Percentiles rank a stretch among this genome's conserved stretches.
Evolutionary conservation across 2,329 filamentous ascomycete genomes (phyloP).

Genomic region (Incumbomyces lentus): DNA sequence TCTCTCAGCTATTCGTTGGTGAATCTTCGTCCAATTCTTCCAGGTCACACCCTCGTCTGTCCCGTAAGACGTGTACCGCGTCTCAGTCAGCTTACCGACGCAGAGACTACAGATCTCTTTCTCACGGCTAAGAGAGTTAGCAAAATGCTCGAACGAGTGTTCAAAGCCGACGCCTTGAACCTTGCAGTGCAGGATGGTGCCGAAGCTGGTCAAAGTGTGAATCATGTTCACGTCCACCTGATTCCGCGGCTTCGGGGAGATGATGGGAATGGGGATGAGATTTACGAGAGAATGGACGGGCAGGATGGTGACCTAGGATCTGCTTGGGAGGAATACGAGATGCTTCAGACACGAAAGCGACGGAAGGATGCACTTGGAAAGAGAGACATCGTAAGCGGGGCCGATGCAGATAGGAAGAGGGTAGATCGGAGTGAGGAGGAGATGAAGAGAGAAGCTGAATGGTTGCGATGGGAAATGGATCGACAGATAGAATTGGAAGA

Average conservation of each 20-base stretch:
- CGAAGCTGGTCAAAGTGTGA: slow-evolving; percentile 85
- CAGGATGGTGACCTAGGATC: slow-evolving; percentile 75
- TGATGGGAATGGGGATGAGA: slow-evolving; percentile 55
- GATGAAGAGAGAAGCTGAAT: slow-evolving; percentile 68
- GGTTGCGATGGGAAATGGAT: slow-evolving; percentile 49
- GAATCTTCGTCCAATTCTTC: slow-evolving; percentile 88
- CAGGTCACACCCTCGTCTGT: slow-evolving; percentile 86
- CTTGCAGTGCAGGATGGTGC: slow-evolving; percentile 89
- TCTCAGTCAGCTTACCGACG: slow-evolving; percentile 60
- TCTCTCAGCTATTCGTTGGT: slow-evolving; percentile 72
- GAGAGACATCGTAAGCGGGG: slow-evolving; percentile 45
- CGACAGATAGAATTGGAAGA: slow-evolving; percentile 23
- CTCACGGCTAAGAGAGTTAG: slow-evolving; percentile 74
- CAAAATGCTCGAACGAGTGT: slow-evolving; percentile 56
- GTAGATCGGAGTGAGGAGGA: slow-evolving; percentile 58
- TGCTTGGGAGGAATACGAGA: slow-evolving; percentile 58
- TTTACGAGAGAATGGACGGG: slow-evolving; percentile 74
- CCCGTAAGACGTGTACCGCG: slow-evolving; percentile 60
- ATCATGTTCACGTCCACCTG: slow-evolving; percentile 87
- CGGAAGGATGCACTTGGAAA: slow-evolving; percentile 31
- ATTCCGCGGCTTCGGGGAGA: slow-evolving; percentile 60
- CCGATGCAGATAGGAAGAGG: slow-evolving; percentile 59
- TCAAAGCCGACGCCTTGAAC: slow-evolving; percentile 67
- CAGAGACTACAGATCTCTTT: slow-evolving; percentile 78
- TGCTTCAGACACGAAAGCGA: slow-evolving; percentile 29